Conservation (phyloP, 2,329 filamentous ascomycete species). For the Beauveria australis region DNA sequence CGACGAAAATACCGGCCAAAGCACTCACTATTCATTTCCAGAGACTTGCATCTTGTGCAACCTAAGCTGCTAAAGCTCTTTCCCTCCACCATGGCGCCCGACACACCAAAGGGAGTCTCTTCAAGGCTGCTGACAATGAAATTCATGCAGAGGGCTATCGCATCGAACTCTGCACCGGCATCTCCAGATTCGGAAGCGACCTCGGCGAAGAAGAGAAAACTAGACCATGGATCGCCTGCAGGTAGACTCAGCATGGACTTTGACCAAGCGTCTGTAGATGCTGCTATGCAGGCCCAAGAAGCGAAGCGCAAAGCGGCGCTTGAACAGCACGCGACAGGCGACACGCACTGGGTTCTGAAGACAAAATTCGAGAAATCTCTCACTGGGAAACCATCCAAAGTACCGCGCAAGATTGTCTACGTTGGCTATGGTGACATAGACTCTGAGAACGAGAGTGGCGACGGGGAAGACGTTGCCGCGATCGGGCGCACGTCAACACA, state of each 20-base stretch:
- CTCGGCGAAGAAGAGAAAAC: conserved; percentile 56
- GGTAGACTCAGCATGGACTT: conserved; percentile 30
- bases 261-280: conserved; percentile 53
- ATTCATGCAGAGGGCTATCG: conserved; percentile 87
- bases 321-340: conserved; percentile 55
- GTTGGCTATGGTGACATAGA: conserved; percentile 45
- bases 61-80: neutral
- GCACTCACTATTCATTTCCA: neutral
- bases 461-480: conserved; percentile 25
- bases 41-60: neutral
- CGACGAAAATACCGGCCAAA: no score
- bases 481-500: conserved; percentile 29
- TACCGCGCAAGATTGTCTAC: conserved; percentile 50
- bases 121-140: conserved; percentile 89
- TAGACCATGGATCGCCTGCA: conserved; percentile 29
- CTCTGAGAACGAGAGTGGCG: conserved; percentile 26
- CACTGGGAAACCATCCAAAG: conserved; percentile 23
- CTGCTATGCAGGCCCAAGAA: conserved; percentile 59
- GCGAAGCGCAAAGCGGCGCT: conserved; percentile 53
- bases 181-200: conserved; percentile 41
- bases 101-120: conserved; percentile 64
- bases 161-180: conserved; percentile 41
- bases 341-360: conserved; percentile 69
- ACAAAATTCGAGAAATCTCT: conserved; percentile 25
- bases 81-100: conserved; percentile 32